A percentile compares a stretch with the other conserved stretches of the same genome.
Conservation (phyloP, 257 asterid species). For the Przewalskia tangutica region DNA sequence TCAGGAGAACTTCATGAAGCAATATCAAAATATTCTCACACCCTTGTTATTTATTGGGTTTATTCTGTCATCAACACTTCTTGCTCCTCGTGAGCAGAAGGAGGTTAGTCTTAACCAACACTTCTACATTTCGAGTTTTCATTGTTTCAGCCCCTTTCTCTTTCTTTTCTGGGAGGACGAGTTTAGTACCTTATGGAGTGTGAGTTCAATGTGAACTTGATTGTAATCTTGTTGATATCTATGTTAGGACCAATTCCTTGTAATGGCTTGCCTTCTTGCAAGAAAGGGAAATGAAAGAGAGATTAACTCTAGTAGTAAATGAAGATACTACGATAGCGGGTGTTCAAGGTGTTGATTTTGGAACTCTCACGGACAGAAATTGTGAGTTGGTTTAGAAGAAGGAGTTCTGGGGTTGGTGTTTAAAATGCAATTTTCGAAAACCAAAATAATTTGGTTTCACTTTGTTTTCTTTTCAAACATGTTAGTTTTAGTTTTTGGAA, state of each 20-base stretch:
- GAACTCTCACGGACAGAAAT: background rate
- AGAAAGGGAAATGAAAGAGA: background rate
- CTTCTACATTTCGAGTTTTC: background rate
- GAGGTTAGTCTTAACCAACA: background rate
- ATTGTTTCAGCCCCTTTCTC: background rate
- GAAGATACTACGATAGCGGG: background rate
- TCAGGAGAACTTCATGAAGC: conserved; percentile 21
- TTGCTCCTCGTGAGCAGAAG: background rate
- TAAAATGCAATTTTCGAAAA: background rate
- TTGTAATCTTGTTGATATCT: background rate
- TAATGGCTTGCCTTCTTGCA: background rate
- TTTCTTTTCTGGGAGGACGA: background rate
- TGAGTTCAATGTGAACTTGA: background rate
- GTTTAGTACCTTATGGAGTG: background rate
- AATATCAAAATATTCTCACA: conserved; percentile 12
- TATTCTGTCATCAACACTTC: background rate
- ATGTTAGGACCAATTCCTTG: background rate
- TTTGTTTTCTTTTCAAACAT: background rate
- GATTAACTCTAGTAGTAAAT: background rate
- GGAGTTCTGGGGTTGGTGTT: background rate
- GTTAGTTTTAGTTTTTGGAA: background rate
- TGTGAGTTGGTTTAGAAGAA: background rate
- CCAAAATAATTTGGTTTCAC: background rate
- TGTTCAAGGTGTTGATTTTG: background rate
- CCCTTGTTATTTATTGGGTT: conserved; percentile 5